Percentiles rank a stretch among this genome's conserved stretches.
These are phyloP conservation scores for Polytrichum commune DNA, from an alignment of 225 moss, liverwort and hornwort genomes.

Conservation along the genomic window DNA sequence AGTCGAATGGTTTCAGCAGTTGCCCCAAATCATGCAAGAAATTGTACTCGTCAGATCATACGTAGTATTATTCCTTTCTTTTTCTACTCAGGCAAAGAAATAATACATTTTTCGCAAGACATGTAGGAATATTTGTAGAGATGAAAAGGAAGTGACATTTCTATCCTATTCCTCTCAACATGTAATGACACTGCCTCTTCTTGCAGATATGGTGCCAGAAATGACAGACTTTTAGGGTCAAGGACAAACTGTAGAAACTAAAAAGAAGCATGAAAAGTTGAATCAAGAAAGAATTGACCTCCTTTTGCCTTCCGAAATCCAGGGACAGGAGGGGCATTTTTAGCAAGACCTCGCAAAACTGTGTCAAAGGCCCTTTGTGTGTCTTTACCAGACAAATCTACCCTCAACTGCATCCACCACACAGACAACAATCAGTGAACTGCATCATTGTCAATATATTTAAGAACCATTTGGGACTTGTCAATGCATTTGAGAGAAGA, in stretches of 20 bases:
- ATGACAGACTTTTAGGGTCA: not conserved
- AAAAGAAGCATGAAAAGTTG: no score
- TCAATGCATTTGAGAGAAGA: no score
- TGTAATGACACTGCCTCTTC: no score
- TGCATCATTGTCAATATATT: no score
- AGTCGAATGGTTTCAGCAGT: conserved; percentile 2
- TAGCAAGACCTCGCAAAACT: conserved; percentile 71
- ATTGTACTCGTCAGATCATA: conserved; percentile 6
- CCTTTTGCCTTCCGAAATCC: conserved; percentile 90
- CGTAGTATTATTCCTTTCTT: not conserved
- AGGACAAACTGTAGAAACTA: not conserved
- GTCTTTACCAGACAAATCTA: conserved; percentile 67
- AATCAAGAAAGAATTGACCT: conserved; percentile 28
- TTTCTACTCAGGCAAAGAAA: not conserved
- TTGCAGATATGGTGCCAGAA: no score
- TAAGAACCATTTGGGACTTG: no score
- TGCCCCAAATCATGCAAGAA: conserved; percentile 17
- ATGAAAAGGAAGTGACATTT: no score
- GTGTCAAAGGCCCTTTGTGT: conserved; percentile 75
- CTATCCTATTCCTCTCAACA: no score
- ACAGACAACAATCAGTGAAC: conserved; percentile 2
- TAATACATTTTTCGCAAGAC: no score
- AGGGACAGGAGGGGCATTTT: conserved; percentile 75
- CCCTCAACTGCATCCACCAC: conserved; percentile 54
- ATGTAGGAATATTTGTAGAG: no score